phyloP scores from a whole-genome alignment of 441 rosid species.

The Jatropha podagrica region DNA sequence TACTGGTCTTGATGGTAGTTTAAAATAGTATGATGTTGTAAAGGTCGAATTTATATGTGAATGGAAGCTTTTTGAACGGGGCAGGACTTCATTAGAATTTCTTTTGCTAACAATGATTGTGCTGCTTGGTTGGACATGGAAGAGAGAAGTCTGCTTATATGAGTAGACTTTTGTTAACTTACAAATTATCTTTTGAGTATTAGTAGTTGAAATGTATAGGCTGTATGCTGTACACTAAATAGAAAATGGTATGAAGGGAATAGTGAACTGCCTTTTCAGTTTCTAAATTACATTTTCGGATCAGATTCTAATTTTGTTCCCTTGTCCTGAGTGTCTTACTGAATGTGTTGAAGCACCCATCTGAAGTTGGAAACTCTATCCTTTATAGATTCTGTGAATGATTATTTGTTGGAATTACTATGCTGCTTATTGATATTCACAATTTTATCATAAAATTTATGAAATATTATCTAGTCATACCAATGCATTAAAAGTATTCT shows the following conservation, averaged over 20 bases:
- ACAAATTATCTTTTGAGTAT: not conserved
- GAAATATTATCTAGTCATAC: not conserved
- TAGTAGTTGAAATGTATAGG: not conserved
- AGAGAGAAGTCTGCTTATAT: not conserved
- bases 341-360: not conserved
- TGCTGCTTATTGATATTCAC: not conserved
- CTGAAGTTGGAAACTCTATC: constrained; percentile 5
- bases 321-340: not conserved
- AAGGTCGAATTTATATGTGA: not conserved
- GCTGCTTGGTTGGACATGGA: not conserved
- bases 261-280: not conserved
- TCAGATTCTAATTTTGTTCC: not conserved
- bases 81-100: not conserved
- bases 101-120: not conserved
- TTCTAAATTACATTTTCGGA: not conserved
- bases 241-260: too few species aligned
- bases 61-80: not conserved
- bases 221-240: not conserved
- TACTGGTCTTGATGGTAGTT: not conserved
- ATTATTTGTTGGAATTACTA: not conserved
- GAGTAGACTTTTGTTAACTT: not conserved
- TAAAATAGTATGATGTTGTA: not conserved
- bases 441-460: not conserved
- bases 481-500: not conserved
- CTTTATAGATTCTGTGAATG: not conserved